Evolutionary conservation across 2,329 filamentous ascomycete species (phyloP).

Genomic region (Cucurbitaria berberidis): DNA sequence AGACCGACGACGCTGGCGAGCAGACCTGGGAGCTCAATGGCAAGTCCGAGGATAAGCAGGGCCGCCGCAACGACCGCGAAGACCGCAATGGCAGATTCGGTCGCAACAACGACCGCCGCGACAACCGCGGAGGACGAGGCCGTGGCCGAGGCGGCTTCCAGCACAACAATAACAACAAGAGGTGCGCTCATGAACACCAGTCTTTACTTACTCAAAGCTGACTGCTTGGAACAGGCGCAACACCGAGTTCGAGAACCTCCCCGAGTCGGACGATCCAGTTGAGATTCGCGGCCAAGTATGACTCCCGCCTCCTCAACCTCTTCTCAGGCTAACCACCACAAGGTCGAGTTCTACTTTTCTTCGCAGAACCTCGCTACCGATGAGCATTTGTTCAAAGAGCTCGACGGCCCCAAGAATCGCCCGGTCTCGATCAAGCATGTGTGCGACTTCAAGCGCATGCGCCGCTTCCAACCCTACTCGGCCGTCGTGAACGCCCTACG

Average conservation of each 20-base stretch:
- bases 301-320: neutral
- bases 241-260: slow-evolving; percentile 55
- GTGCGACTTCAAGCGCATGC: slow-evolving; percentile 93
- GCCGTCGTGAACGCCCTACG: slow-evolving; percentile 83
- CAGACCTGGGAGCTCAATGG: slow-evolving; percentile 27
- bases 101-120: slow-evolving; percentile 9
- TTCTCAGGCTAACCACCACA: slow-evolving; percentile 22
- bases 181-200: slow-evolving; percentile 6
- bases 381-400: slow-evolving; percentile 81
- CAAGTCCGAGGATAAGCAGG: slow-evolving; percentile 20
- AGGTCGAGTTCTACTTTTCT: slow-evolving; percentile 97
- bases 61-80: slow-evolving; percentile 21
- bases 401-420: slow-evolving; percentile 80
- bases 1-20: slow-evolving; percentile 18
- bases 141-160: slow-evolving; percentile 25
- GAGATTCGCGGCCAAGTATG: slow-evolving; percentile 83
- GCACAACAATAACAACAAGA: slow-evolving; percentile 24
- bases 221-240: slow-evolving; percentile 26
- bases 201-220: neutral
- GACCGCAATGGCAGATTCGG: slow-evolving; percentile 16
- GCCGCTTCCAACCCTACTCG: slow-evolving; percentile 85
- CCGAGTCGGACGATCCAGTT: slow-evolving; percentile 76
- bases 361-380: slow-evolving; percentile 89
- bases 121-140: slow-evolving; percentile 18
- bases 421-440: slow-evolving; percentile 79